Evolutionary conservation across 1,139 yeast species (phyloP).

Genomic region (Suhomyces atakaporum): DNA sequence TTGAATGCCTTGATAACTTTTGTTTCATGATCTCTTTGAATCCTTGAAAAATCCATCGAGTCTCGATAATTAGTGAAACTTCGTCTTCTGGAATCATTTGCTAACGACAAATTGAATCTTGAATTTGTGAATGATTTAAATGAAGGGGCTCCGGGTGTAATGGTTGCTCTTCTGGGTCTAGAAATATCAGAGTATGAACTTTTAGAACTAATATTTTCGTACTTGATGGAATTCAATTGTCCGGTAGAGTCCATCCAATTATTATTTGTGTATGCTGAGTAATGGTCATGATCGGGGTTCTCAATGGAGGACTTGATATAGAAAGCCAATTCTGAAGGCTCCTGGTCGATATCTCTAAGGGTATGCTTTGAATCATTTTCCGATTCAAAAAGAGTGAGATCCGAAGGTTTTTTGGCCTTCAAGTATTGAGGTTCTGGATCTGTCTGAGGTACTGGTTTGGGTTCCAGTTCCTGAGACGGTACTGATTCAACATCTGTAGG

Average conservation of each 20-base stretch:
- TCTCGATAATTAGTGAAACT: constrained; percentile 9
- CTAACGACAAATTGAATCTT: constrained; percentile 6
- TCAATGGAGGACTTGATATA: constrained; percentile 16
- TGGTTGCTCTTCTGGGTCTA: constrained; percentile 2
- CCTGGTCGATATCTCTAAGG: constrained; percentile 11
- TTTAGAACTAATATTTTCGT: constrained; percentile 4
- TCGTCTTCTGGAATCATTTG: constrained; percentile 1
- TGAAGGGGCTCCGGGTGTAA: background rate
- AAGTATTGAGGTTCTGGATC: background rate
- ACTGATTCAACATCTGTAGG: constrained; percentile 5
- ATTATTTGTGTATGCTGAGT: constrained; percentile 14
- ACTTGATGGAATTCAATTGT: constrained; percentile 4
- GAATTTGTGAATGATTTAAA: constrained; percentile 7
- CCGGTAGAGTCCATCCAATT: constrained; percentile 26
- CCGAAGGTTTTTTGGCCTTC: constrained; percentile 15
- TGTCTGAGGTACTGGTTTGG: background rate
- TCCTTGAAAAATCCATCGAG: background rate
- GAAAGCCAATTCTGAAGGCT: constrained; percentile 13
- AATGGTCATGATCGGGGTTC: constrained; percentile 7
- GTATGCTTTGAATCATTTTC: constrained; percentile 2
- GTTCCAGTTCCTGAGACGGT: background rate
- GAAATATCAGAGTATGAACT: constrained; percentile 10
- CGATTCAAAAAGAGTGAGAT: constrained; percentile 16
- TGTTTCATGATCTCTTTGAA: constrained; percentile 1
- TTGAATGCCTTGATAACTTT: constrained; percentile 5